Percentiles rank a stretch among this genome's conserved stretches.
Evolutionary conservation across 352 stramenopile genomes (phyloP).

Genomic region (Thalassiosira hispida): DNA sequence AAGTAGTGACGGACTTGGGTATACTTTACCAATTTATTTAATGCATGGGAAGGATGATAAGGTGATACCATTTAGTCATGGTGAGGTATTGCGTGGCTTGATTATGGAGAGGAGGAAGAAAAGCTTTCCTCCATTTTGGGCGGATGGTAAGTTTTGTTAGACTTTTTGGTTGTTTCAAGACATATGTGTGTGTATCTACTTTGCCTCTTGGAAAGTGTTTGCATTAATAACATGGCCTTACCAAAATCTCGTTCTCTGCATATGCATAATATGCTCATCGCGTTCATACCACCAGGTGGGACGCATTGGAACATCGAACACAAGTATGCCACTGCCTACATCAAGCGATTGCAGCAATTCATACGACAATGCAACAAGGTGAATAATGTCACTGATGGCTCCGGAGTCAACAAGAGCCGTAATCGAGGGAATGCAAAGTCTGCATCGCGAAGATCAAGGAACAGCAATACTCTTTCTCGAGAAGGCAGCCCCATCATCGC

Average conservation of each 20-base stretch:
- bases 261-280: neutral
- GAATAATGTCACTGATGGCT: neutral
- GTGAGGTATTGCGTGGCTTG: neutral
- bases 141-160: slow-evolving; percentile 42
- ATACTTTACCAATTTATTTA: slow-evolving; percentile 11
- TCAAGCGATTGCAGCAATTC: slow-evolving; percentile 13
- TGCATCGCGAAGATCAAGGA: neutral
- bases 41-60: slow-evolving; percentile 26
- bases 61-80: slow-evolving; percentile 22
- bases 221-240: too few relatives aligned
- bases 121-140: slow-evolving; percentile 87
- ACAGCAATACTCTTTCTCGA: neutral
- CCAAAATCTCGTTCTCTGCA: neutral
- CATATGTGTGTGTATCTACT: neutral
- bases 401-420: neutral
- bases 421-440: neutral
- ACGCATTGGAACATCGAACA: slow-evolving; percentile 8
- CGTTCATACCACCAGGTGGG: neutral
- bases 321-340: slow-evolving; percentile 12
- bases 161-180: neutral
- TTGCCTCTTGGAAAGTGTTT: too few relatives aligned
- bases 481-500: neutral
- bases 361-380: neutral
- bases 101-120: neutral
- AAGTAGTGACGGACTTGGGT: neutral